Evolutionary conservation across 306 rosid genomes (phyloP).

Genomic region (Sicyos edulis): DNA sequence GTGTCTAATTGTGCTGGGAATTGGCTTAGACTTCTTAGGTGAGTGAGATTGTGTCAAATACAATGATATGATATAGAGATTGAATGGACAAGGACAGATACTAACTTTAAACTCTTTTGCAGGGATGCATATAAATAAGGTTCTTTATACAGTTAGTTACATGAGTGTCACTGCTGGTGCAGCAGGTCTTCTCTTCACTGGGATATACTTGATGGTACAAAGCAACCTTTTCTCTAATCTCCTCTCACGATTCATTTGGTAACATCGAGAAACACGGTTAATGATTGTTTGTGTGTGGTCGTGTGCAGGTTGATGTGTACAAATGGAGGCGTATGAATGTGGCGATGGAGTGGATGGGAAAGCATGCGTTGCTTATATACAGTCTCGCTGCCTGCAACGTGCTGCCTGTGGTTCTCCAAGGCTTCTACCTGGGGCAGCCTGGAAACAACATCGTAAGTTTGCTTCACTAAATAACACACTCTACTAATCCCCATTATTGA

Average conservation of each 20-base stretch:
- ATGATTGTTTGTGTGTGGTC: background rate
- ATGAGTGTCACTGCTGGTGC: conserved; percentile 79
- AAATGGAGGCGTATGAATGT: conserved; percentile 48
- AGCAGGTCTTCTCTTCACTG: conserved; percentile 67
- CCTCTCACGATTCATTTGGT: background rate
- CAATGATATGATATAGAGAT: background rate
- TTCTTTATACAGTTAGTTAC: conserved; percentile 77
- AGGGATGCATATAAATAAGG: conserved; percentile 86
- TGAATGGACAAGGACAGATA: background rate
- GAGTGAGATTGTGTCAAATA: background rate
- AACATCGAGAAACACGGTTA: background rate
- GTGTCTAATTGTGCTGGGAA: conserved; percentile 50
- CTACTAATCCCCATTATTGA: background rate
- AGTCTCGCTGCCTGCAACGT: conserved; percentile 76
- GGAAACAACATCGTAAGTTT: conserved; percentile 60
- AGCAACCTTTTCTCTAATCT: background rate
- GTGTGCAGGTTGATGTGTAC: conserved; percentile 74
- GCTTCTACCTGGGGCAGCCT: conserved; percentile 74
- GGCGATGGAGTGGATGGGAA: conserved; percentile 86
- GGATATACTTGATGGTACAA: conserved; percentile 72
- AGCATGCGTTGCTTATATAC: conserved; percentile 75
- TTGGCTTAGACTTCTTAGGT: conserved; percentile 64
- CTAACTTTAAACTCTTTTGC: conserved; percentile 14
- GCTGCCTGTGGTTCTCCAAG: conserved; percentile 73
- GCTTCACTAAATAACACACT: background rate